These are phyloP conservation scores for Malus fusca DNA, from an alignment of 306 rosid species.

Conservation along the genomic window DNA sequence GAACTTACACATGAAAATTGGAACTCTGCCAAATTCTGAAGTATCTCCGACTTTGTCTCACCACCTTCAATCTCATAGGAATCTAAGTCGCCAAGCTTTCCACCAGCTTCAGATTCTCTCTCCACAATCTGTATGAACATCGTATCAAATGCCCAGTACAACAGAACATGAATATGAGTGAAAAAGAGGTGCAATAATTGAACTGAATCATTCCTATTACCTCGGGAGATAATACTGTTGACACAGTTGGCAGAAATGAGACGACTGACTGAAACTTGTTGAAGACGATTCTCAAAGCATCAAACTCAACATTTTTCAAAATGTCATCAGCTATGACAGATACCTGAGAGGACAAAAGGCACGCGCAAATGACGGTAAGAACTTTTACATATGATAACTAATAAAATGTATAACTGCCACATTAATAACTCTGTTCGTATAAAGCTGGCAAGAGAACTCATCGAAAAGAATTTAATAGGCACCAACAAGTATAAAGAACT, in stretches of 20 bases:
- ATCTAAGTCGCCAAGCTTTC: slow-evolving; percentile 76
- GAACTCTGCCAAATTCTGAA: slow-evolving; percentile 89
- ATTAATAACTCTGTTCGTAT: not conserved
- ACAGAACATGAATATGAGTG: not conserved
- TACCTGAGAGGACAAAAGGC: slow-evolving; percentile 47
- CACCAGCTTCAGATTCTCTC: slow-evolving; percentile 85
- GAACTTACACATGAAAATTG: slow-evolving; percentile 94
- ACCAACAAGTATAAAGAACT: not conserved
- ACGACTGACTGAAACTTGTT: slow-evolving; percentile 87
- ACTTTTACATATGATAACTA: not conserved
- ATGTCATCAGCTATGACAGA: slow-evolving; percentile 92
- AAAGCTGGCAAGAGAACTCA: not conserved
- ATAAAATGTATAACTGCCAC: not conserved
- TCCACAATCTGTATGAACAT: slow-evolving; percentile 52
- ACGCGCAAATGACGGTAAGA: not conserved
- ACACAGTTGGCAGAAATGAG: slow-evolving; percentile 58
- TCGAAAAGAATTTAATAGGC: not conserved
- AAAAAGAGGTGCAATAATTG: not conserved
- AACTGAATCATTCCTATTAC: slow-evolving; percentile 26
- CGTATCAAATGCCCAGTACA: slow-evolving; percentile 7
- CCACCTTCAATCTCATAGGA: slow-evolving; percentile 96
- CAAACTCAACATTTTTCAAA: slow-evolving; percentile 87
- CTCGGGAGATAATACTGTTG: slow-evolving; percentile 90
- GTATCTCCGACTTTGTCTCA: slow-evolving; percentile 83
- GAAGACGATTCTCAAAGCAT: slow-evolving; percentile 73